These are phyloP conservation scores for Trichosporon ovoides DNA, from an alignment of 1,284 basidiomycete genomes.

Conservation along the genomic window DNA sequence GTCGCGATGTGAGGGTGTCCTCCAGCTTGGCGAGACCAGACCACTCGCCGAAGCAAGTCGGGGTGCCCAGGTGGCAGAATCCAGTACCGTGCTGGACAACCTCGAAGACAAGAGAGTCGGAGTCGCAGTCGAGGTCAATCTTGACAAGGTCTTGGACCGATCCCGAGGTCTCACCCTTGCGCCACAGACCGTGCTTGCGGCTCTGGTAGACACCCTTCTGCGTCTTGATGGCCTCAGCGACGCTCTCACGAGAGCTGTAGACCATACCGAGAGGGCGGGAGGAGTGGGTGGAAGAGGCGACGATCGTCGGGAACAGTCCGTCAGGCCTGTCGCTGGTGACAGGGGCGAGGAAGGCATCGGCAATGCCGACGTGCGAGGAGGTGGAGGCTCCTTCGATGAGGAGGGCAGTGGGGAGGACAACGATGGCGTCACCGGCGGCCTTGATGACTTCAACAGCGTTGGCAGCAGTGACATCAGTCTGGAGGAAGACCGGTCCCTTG, in stretches of 20 bases:
- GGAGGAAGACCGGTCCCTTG: conserved; percentile 38
- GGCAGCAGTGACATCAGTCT: conserved; percentile 61
- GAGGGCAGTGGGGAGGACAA: conserved; percentile 68
- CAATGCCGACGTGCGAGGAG: conserved; percentile 62
- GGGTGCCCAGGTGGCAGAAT: conserved; percentile 85
- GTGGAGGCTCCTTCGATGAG: conserved; percentile 60
- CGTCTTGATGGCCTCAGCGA: conserved; percentile 79
- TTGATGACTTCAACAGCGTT: conserved; percentile 56
- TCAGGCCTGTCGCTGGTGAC: conserved; percentile 83
- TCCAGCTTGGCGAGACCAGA: conserved; percentile 79
- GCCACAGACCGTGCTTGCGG: conserved; percentile 91
- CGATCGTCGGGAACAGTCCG: conserved; percentile 87
- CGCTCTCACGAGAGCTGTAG: conserved; percentile 87
- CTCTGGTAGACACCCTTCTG: conserved; percentile 95
- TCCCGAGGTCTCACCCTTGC: conserved; percentile 94
- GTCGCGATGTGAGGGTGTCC: conserved; percentile 67
- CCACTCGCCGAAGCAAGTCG: conserved; percentile 73
- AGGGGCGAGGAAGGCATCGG: conserved; percentile 77
- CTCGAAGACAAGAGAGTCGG: conserved; percentile 83
- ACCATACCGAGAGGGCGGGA: conserved; percentile 85
- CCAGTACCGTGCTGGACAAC: conserved; percentile 86
- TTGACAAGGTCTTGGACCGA: conserved; percentile 82
- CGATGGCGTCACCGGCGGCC: conserved; percentile 62
- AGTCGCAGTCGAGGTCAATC: conserved; percentile 87
- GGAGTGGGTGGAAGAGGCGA: conserved; percentile 63